Percentiles rank a stretch among this genome's conserved stretches.
Evolutionary conservation across 2,329 filamentous ascomycete genomes (phyloP).

Genomic region (Calonectria pseudoturangicola): DNA sequence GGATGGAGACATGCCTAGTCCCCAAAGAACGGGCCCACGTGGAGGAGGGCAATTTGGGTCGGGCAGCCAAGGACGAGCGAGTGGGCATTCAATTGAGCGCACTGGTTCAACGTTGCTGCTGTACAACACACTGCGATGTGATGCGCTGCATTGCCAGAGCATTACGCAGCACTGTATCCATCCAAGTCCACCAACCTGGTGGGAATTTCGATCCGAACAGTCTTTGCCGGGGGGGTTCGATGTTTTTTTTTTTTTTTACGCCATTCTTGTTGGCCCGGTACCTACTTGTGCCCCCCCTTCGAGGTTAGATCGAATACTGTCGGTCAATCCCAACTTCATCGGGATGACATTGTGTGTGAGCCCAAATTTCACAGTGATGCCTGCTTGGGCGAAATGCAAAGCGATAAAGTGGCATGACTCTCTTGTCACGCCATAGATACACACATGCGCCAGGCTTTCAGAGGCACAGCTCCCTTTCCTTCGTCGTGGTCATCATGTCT

Average conservation of each 20-base stretch:
- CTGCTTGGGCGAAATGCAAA: not conserved
- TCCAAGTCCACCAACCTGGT: slow-evolving; percentile 19
- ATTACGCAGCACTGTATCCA: slow-evolving; percentile 22
- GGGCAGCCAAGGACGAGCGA: slow-evolving; percentile 3
- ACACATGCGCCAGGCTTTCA: not conserved
- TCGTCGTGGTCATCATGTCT: not conserved
- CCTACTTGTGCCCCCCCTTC: not conserved
- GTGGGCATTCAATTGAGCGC: slow-evolving; percentile 28
- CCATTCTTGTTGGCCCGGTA: slow-evolving; percentile 17
- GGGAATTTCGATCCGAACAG: slow-evolving; percentile 14
- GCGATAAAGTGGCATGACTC: slow-evolving; percentile 16
- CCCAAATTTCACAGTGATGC: slow-evolving; percentile 17
- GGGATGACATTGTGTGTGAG: slow-evolving; percentile 18
- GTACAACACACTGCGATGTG: slow-evolving; percentile 14
- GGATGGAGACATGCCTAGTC: slow-evolving; percentile 28
- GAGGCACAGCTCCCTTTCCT: slow-evolving; percentile 10
- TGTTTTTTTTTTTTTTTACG: not conserved
- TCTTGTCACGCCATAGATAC: not conserved
- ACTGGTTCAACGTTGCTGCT: slow-evolving; percentile 1
- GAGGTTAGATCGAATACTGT: slow-evolving; percentile 2
- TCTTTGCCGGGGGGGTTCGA: not conserved
- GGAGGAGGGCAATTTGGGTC: slow-evolving; percentile 45
- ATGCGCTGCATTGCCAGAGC: slow-evolving; percentile 11
- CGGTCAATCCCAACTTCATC: slow-evolving; percentile 24
- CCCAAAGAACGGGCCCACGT: slow-evolving; percentile 47